Evolutionary conservation across 2,329 filamentous ascomycete genomes (phyloP), one percentile per base, ranked within the genome.

Genomic region (Arthrobotrys pseudoclavata): DNA sequence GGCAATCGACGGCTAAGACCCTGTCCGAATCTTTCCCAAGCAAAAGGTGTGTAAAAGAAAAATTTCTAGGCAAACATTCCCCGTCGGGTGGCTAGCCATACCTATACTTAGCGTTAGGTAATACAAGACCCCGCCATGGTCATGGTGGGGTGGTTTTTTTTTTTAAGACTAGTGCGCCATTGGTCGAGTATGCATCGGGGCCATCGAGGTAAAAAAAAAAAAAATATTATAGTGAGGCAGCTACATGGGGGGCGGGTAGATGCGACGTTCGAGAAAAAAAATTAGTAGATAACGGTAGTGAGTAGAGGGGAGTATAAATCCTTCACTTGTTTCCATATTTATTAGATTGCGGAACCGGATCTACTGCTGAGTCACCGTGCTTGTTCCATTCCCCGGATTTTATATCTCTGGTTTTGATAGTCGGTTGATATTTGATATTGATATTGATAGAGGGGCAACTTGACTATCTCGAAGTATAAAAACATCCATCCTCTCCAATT

Each of bases 1-100:
- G 71, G 71, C 71, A 76, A 76, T 76, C 71, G 64, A 69, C 71
- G 71, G 71, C 71, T 66, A 53, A 69, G 66, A 76, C 71, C 71
- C 71, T 76, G 70, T 75, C 45, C 5, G 13, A 48, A 47, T 63
- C 53, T 66, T 18, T 29, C 15, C 18, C 4, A n/a, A n/a, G n/a
- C n/a, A 9, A 48, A 34, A 34, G 7, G 4, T 34, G n/a, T 22
- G 3, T 7, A 24, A 29, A 24, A 52, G 40, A 15, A 20, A 48
- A 52, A 24, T 68, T 61, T 60, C 68, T 71, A 71, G 69, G 69
- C 69, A 74, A 67, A 67, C 62, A 37, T 45, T 7, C 42, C 13
- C 37, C 12, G 37, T 40, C 37, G 12, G 37, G 37, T 40, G 13
- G 37, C 13, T 40, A 1, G 37, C 10, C 2, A 13, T 40, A 40